Evolutionary conservation across 208 protist species (phyloP).

Genomic region (Acanthamoeba lenticulata): DNA sequence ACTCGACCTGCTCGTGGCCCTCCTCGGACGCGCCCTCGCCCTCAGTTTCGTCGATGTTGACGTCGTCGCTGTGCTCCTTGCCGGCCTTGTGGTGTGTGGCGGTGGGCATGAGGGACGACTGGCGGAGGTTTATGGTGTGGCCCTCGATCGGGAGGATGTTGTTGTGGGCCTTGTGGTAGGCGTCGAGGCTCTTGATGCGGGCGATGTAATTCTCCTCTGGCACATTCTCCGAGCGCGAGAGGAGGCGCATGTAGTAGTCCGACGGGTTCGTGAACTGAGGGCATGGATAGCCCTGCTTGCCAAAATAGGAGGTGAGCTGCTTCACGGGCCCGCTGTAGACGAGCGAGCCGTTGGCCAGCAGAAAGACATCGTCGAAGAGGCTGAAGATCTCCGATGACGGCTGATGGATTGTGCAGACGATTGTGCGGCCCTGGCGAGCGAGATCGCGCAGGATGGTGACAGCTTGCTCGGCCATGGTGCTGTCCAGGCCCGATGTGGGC

Average conservation of each 20-base stretch:
- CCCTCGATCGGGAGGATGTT: neutral
- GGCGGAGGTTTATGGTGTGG: neutral
- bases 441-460: conserved; percentile 89
- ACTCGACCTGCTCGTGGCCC: neutral
- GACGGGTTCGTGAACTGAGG: conserved; percentile 53
- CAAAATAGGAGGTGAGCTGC: conserved; percentile 10
- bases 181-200: neutral
- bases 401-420: conserved; percentile 95
- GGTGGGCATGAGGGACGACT: neutral
- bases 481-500: conserved; percentile 87
- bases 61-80: neutral
- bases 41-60: neutral
- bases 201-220: conserved; percentile 25
- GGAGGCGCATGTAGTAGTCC: conserved; percentile 31
- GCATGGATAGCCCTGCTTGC: conserved; percentile 30
- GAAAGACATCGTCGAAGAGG: conserved; percentile 93
- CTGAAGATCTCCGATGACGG: conserved; percentile 91
- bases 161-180: conserved; percentile 27
- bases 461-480: conserved; percentile 88
- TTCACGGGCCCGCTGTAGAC: conserved; percentile 88
- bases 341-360: conserved; percentile 88
- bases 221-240: neutral
- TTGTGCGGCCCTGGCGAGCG: conserved; percentile 86
- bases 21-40: neutral
- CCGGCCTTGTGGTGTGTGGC: neutral